A percentile compares a stretch with the other conserved stretches of the same genome.
Evolutionary conservation across 163 green algal genomes (phyloP).

Genomic region (Volvox carteri): DNA sequence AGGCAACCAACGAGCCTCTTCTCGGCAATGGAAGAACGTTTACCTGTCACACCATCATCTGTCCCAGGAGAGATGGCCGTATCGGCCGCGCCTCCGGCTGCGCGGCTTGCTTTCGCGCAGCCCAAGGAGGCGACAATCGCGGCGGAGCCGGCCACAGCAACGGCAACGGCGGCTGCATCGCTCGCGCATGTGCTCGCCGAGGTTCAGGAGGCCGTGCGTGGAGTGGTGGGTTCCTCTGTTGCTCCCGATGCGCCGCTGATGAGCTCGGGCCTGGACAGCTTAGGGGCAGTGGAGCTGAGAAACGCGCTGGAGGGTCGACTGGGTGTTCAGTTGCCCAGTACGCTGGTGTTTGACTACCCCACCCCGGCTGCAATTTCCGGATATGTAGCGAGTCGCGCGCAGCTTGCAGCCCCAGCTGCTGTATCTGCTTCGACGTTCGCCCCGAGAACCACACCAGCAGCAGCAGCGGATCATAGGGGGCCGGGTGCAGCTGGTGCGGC

Average conservation of each 20-base stretch:
- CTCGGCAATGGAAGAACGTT: not conserved
- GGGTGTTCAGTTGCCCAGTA: slow-evolving; percentile 78
- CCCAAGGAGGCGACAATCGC: not conserved
- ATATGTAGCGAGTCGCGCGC: slow-evolving; percentile 61
- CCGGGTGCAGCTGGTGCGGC: too few species aligned
- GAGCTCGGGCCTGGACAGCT: slow-evolving; percentile 89
- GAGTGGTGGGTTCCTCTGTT: slow-evolving; percentile 72
- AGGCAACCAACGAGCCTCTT: slow-evolving; percentile 1
- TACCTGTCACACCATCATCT: too few species aligned
- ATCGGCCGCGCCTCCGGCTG: not conserved
- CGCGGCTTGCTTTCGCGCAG: too few species aligned
- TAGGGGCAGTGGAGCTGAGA: slow-evolving; percentile 89
- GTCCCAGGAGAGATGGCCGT: too few species aligned
- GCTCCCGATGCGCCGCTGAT: slow-evolving; percentile 84
- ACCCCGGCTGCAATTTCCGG: slow-evolving; percentile 73
- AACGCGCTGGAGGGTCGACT: slow-evolving; percentile 75
- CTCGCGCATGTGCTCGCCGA: not conserved
- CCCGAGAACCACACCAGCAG: too few species aligned
- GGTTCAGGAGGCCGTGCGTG: slow-evolving; percentile 57
- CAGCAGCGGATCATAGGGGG: too few species aligned
- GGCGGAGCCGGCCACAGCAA: not conserved
- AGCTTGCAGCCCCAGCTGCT: not conserved
- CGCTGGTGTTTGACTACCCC: slow-evolving; percentile 91
- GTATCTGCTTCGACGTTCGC: too few species aligned
- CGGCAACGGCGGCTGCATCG: too few species aligned